Base-by-base conservation (phyloP, 345 rosid species). In the Rhodamnia argentea region DNA sequence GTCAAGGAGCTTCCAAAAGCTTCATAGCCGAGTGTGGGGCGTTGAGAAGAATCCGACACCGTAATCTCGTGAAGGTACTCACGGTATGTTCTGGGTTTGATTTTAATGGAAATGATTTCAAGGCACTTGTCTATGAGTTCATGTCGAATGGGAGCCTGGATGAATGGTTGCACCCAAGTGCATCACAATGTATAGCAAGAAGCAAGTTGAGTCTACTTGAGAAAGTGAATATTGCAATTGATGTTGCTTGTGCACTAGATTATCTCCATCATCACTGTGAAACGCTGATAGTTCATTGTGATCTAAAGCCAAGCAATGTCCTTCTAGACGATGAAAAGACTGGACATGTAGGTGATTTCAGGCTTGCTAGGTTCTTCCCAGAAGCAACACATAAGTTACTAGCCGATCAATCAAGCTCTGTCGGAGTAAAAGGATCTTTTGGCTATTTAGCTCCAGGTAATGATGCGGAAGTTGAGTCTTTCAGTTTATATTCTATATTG, bases 381-480 rank as follows among this genome's bases (percentile, higher is more conserved):
- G 9, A 59, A 59, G 70, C 16, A 13, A 59, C 9, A 1, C 37
- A 59, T 59, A 59, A 59, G 9, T 59, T n/a, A n/a, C 0, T n/a
- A 0, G 0, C 0, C 32, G 1, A 59, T 59, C 10, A 59, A 5
- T 59, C 37, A 2, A n/a, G 37, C 70, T 59, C 70, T n/a, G 0
- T 59, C 2, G 70, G 6, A 57, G 6, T 24, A 57, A 23, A 57
- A 24, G 62, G 62, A 24, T 57, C 62, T 24, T 57, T 57, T 12
- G 62, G 27, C 20, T 52, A 52, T 15, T 7, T 52, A 52, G 55
- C 55, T 53, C 55, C 55, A 53, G 52, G 52, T 51, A 51, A 51
- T 51, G 52, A 51, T 51, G 16, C 16, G n/a, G 1, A 26, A n/a
- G 4, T 59, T 59, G 1, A 3, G 2, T 2, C 16, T n/a, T 59